Conservation (phyloP, 2,329 filamentous ascomycete genomes). For the Aspergillus pseudotamarii region DNA sequence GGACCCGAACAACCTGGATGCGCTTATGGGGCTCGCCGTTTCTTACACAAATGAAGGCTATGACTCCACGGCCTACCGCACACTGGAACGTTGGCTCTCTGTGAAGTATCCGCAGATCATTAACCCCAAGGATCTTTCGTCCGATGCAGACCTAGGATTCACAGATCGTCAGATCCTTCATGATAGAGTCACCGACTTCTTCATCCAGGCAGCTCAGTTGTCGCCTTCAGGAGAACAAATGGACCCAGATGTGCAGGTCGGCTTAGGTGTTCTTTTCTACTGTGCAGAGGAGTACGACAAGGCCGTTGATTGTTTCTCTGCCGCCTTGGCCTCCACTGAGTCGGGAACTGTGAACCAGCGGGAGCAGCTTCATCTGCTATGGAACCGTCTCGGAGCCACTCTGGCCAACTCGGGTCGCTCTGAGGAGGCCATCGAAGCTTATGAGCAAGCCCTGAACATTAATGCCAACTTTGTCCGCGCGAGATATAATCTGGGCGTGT, state of each 20-base stretch:
- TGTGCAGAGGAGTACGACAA: slow-evolving; percentile 98
- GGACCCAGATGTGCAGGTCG: slow-evolving; percentile 98
- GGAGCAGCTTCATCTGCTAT: slow-evolving; percentile 87
- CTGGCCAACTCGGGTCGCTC: slow-evolving; percentile 91
- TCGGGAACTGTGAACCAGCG: slow-evolving; percentile 80
- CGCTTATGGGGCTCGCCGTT: slow-evolving; percentile 92
- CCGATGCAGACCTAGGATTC: slow-evolving; percentile 84
- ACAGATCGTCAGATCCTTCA: slow-evolving; percentile 89
- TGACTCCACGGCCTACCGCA: slow-evolving; percentile 94
- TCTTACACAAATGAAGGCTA: slow-evolving; percentile 99
- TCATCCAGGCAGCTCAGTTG: slow-evolving; percentile 89
- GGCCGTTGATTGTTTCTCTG: slow-evolving; percentile 96
- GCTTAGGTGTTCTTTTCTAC: slow-evolving; percentile 95
- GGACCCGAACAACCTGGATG: slow-evolving; percentile 82
- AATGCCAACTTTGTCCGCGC: slow-evolving; percentile 97
- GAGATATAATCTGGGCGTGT: slow-evolving; percentile 93
- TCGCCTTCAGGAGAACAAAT: slow-evolving; percentile 91
- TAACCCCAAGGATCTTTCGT: slow-evolving; percentile 70
- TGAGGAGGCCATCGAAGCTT: slow-evolving; percentile 95
- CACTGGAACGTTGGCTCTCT: slow-evolving; percentile 94
- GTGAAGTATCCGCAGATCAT: slow-evolving; percentile 88
- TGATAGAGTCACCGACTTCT: slow-evolving; percentile 84
- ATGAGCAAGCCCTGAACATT: slow-evolving; percentile 86
- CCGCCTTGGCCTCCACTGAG: slow-evolving; percentile 84
- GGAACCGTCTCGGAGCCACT: slow-evolving; percentile 95